Conservation (phyloP, 2,329 filamentous ascomycete species). For the Neurospora sp. region DNA sequence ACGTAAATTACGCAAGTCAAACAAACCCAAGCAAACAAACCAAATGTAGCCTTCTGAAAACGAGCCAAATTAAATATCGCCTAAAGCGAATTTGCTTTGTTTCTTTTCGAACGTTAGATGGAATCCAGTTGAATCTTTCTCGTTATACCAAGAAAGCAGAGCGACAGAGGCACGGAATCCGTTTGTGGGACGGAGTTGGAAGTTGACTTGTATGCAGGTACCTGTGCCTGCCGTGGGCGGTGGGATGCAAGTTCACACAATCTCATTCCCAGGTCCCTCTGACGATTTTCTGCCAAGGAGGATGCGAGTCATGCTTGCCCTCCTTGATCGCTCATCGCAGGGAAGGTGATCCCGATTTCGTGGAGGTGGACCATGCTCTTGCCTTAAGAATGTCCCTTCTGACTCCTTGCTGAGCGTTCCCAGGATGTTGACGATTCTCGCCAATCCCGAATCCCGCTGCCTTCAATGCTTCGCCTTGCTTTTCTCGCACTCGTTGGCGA, state of each 20-base stretch:
- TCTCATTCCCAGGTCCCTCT: neutral
- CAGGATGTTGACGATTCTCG: neutral
- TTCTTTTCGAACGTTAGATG: neutral
- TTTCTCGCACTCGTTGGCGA: neutral
- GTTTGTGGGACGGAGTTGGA: neutral
- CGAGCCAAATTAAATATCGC: neutral
- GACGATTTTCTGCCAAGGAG: neutral
- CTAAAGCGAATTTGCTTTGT: neutral
- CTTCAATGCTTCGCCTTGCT: neutral
- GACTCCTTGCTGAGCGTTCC: neutral
- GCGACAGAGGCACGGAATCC: neutral
- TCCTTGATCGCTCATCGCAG: neutral
- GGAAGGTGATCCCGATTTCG: neutral
- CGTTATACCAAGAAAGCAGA: neutral
- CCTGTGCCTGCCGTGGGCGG: neutral
- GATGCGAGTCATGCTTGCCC: neutral
- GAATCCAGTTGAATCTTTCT: neutral
- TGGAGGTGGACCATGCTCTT: neutral
- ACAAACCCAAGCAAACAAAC: too few relatives aligned
- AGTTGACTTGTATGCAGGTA: neutral
- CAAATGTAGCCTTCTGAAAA: too few relatives aligned
- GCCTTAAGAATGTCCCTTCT: too few relatives aligned
- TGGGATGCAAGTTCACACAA: neutral
- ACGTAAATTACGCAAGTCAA: neutral
- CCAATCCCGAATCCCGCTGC: neutral